Base-by-base conservation (phyloP, 2,329 filamentous ascomycete genomes). In the Nannizziopsis arthrosporioides region DNA sequence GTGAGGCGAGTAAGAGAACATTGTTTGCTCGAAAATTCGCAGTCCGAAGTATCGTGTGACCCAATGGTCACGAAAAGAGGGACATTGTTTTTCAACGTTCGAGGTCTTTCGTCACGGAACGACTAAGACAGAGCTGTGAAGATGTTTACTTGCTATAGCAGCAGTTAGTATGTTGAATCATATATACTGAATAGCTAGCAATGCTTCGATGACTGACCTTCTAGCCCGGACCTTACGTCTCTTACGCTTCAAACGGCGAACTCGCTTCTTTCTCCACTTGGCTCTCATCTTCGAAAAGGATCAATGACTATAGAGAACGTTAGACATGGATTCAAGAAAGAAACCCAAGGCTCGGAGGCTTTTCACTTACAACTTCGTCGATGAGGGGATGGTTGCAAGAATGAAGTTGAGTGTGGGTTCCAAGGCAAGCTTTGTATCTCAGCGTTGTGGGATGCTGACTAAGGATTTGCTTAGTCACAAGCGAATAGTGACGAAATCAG, bases 201-300 rank as follows among this genome's bases (percentile, higher is more conserved):
- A 18, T 19, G 12, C 22, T 22, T 12, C 31, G 30, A 7, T 14
- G 12, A 74, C 88, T 80, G 80, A 96, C 92, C 82, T 89, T 77
- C 92, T 78, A 67, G 90, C 92, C 73, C 92, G 82, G 77, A 92
- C 94, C 90, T 98, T 98, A 88, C 92, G 93, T 78, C 92, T 88
- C 89, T 98, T 98, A 72, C 89, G 84, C 85, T 96, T 96, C 74
- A 98, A 87, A 75, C 92, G 84, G 68, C 92, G 81, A 76, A 94
- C 89, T 73, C 92, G 82, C 90, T 98, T 98, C 85, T 98, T 98
- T 81, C 90, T 92, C 92, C 92, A 96, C 81, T 96, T 96, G 71
- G 88, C 89, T 92, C 90, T 83, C 80, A 83, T 82, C 66, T 68
- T 69, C 66, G 64, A 59, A 67, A 63, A 66, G 38, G 59, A 55